Conservation (phyloP, 257 asterid genomes). For the Vinca minor region DNA sequence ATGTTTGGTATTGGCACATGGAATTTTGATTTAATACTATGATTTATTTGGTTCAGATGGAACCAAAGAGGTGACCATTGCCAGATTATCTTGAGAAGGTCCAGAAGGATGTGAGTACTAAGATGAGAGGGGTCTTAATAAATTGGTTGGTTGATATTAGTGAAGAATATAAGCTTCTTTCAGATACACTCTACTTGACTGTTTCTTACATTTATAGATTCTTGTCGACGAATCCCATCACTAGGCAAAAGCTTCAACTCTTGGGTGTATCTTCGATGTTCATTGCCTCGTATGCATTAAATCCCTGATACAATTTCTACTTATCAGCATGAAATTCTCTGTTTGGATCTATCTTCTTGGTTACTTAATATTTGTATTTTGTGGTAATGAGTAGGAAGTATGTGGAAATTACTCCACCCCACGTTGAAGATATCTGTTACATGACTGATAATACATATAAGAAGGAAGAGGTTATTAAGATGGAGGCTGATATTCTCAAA, state of each 20-base stretch:
- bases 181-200: slow-evolving; percentile 62
- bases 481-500: slow-evolving; percentile 78
- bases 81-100: slow-evolving; percentile 49
- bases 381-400: slow-evolving; percentile 47
- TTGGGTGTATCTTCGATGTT: slow-evolving; percentile 98
- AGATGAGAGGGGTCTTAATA: slow-evolving; percentile 77
- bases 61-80: slow-evolving; percentile 49
- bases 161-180: slow-evolving; percentile 73
- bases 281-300: slow-evolving; percentile 72
- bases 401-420: slow-evolving; percentile 80
- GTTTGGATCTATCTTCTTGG: no score
- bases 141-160: slow-evolving; percentile 95
- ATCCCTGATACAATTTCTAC: not conserved
- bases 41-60: slow-evolving; percentile 35
- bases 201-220: slow-evolving; percentile 64
- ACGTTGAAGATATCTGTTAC: slow-evolving; percentile 64
- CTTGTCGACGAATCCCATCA: slow-evolving; percentile 40
- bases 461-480: slow-evolving; percentile 55
- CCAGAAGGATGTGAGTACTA: slow-evolving; percentile 66
- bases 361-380: not conserved
- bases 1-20: not conserved
- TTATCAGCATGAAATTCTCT: not conserved
- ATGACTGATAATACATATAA: slow-evolving; percentile 67
- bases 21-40: slow-evolving; percentile 4
- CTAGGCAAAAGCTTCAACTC: slow-evolving; percentile 69